Evolutionary conservation across 2,329 filamentous ascomycete genomes (phyloP).

Genomic region (Aureobasidium leucospermi): DNA sequence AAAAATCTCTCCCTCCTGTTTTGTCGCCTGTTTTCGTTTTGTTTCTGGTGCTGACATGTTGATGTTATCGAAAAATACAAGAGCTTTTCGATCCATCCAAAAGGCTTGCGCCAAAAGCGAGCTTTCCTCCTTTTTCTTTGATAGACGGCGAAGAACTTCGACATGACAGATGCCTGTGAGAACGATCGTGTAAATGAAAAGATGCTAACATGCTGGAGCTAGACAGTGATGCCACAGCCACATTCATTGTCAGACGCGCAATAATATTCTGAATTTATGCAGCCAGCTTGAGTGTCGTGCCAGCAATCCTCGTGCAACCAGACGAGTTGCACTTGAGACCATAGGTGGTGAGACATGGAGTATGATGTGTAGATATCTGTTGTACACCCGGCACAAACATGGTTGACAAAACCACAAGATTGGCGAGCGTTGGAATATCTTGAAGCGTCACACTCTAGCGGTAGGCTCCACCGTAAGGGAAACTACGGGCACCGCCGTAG

Average conservation of each 20-base stretch:
- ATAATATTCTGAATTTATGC: not conserved
- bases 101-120: slow-evolving; percentile 8
- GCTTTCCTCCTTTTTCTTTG: slow-evolving; percentile 8
- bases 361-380: slow-evolving; percentile 8
- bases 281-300: not conserved
- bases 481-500: slow-evolving; percentile 3
- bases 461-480: slow-evolving; percentile 8
- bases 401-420: slow-evolving; percentile 8
- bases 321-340: not conserved
- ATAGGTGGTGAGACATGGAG: slow-evolving; percentile 9
- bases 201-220: slow-evolving; percentile 4
- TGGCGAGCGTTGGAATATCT: not conserved
- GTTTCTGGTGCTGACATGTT: not conserved
- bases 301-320: slow-evolving; percentile 1
- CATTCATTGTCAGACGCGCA: slow-evolving; percentile 1
- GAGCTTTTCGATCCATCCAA: slow-evolving; percentile 1
- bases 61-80: not conserved
- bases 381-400: slow-evolving; percentile 1
- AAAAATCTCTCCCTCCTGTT: not conserved
- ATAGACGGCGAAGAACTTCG: slow-evolving; percentile 7
- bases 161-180: slow-evolving; percentile 8
- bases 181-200: slow-evolving; percentile 7
- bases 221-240: not conserved
- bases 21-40: not conserved
- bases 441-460: not conserved